Evolutionary conservation across 2,329 filamentous ascomycete genomes (phyloP).

Genomic region (Calycina marina): DNA sequence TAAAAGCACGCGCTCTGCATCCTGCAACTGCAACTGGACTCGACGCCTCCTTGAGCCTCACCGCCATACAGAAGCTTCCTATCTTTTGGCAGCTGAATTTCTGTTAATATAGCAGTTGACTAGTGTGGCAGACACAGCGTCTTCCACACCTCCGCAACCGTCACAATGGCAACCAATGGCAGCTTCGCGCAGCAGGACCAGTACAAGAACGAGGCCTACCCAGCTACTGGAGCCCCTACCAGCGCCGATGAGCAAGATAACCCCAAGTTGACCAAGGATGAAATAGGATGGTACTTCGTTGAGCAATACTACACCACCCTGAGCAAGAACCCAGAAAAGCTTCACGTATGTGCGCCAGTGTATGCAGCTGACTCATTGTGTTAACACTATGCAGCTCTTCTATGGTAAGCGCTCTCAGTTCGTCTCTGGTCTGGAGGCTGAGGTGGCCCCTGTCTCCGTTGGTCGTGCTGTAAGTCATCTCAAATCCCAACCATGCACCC

Average conservation of each 20-base stretch:
- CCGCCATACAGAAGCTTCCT: slow-evolving; percentile 3
- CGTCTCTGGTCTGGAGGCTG: slow-evolving; percentile 81
- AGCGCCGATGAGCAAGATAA: no score
- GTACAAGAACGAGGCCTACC: slow-evolving; percentile 23
- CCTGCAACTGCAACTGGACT: neutral
- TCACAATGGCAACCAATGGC: slow-evolving; percentile 23
- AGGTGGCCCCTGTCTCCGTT: slow-evolving; percentile 72
- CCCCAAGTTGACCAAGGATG: slow-evolving; percentile 67
- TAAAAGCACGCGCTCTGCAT: no score
- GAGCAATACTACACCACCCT: slow-evolving; percentile 98
- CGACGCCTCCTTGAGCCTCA: neutral
- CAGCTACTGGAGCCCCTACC: slow-evolving; percentile 22
- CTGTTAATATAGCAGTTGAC: no score
- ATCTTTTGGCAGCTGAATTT: no score
- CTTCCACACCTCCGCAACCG: slow-evolving; percentile 9
- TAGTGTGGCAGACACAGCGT: slow-evolving; percentile 12
- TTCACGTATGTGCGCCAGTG: slow-evolving; percentile 52
- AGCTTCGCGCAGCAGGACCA: slow-evolving; percentile 23
- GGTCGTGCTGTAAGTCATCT: slow-evolving; percentile 61
- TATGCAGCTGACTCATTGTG: neutral
- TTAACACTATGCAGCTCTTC: slow-evolving; percentile 56
- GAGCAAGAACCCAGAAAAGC: slow-evolving; percentile 85
- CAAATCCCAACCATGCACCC: no score
- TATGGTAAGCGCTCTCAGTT: slow-evolving; percentile 95
- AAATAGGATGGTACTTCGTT: slow-evolving; percentile 98